phyloP scores from a whole-genome alignment of 805 yeast genomes.

The Hanseniaspora osmophila region DNA sequence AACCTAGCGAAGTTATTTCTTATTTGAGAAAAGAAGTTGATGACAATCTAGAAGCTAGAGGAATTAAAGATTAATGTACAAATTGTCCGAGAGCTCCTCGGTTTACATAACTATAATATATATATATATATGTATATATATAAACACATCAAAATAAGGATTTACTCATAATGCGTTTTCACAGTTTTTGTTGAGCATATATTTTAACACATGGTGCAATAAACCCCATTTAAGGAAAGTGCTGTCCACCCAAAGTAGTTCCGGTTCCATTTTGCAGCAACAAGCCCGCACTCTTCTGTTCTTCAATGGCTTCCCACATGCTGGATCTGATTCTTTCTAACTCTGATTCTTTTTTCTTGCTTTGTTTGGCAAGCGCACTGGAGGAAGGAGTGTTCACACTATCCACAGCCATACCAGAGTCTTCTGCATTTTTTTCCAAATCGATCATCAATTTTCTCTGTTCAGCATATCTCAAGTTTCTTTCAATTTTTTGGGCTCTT shows the following conservation, averaged over 20 bases:
- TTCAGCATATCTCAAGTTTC: slow-evolving; percentile 61
- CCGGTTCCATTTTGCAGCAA: slow-evolving; percentile 48
- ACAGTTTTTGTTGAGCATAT: not conserved
- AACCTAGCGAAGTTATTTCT: slow-evolving; percentile 63
- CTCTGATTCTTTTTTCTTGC: slow-evolving; percentile 21
- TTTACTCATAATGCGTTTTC: not conserved
- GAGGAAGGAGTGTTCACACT: not conserved
- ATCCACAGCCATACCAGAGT: slow-evolving; percentile 24
- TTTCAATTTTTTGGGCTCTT: slow-evolving; percentile 61
- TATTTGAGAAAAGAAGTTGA: slow-evolving; percentile 52
- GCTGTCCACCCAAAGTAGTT: slow-evolving; percentile 73
- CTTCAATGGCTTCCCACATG: slow-evolving; percentile 60
- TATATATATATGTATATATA: slow-evolving; percentile 7
- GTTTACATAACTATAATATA: slow-evolving; percentile 6
- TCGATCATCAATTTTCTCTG: slow-evolving; percentile 41
- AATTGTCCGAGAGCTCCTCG: not conserved
- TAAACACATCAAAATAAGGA: too few relatives aligned
- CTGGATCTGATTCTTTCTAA: slow-evolving; percentile 38
- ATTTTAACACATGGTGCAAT: not conserved
- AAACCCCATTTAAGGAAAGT: slow-evolving; percentile 24
- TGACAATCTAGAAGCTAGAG: slow-evolving; percentile 31
- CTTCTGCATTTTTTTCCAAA: slow-evolving; percentile 22
- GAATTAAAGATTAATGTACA: slow-evolving; percentile 22
- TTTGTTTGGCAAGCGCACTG: slow-evolving; percentile 10
- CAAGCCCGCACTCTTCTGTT: slow-evolving; percentile 33